Evolutionary conservation across 164 flowering plant genomes (phyloP).

Genomic region (Protea cynaroides): DNA sequence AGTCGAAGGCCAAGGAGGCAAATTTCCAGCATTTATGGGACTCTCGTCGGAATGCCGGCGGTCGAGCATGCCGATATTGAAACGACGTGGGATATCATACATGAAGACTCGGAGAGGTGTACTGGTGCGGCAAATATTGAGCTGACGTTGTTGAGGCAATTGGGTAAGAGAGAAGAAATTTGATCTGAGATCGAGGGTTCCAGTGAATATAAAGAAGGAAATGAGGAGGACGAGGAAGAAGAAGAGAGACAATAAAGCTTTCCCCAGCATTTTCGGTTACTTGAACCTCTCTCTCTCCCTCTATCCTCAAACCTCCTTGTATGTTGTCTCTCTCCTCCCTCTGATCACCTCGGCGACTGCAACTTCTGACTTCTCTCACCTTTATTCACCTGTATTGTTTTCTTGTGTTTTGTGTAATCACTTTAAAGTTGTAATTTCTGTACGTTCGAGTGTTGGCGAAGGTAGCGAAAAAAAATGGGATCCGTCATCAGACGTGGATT

Average conservation of each 20-base stretch:
- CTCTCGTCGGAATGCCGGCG: conserved; percentile 21
- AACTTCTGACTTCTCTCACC: too few species aligned
- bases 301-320: too few species aligned
- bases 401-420: too few species aligned
- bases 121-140: conserved; percentile 17
- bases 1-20: conserved; percentile 62
- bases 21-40: conserved; percentile 30
- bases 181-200: conserved; percentile 45
- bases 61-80: conserved; percentile 64
- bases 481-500: too few species aligned
- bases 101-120: conserved; percentile 72
- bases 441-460: too few species aligned
- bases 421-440: too few species aligned
- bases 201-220: conserved; percentile 32
- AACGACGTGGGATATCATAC: conserved; percentile 78
- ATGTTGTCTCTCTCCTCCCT: too few species aligned
- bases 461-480: too few species aligned
- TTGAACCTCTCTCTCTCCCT: too few species aligned
- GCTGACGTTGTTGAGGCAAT: conserved; percentile 3
- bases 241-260: conserved; percentile 16
- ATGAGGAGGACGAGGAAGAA: conserved; percentile 29
- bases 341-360: too few species aligned
- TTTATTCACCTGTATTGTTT: too few species aligned
- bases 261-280: conserved; percentile 1
- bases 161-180: conserved; percentile 34